Evolutionary conservation across 2,329 filamentous ascomycete genomes (phyloP).

Genomic region (Rachicladosporium sp.): DNA sequence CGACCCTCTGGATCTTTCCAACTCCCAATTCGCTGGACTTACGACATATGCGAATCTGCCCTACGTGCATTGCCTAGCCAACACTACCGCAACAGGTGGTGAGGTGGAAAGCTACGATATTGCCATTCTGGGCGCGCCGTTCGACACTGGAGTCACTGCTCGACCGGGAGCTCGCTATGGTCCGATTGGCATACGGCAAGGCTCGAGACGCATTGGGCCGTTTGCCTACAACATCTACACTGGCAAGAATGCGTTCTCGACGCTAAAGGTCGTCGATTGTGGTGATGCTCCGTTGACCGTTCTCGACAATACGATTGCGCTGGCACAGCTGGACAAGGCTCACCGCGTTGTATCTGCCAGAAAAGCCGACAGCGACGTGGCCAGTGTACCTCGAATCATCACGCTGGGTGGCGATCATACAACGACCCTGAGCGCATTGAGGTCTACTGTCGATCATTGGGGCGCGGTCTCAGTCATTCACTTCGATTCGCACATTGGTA

Average conservation of each 20-base stretch:
- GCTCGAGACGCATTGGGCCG: slow-evolving; percentile 36
- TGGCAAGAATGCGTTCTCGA: slow-evolving; percentile 25
- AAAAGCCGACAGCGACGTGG: slow-evolving; percentile 31
- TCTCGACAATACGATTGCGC: slow-evolving; percentile 40
- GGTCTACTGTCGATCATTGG: slow-evolving; percentile 39
- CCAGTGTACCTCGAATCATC: slow-evolving; percentile 38
- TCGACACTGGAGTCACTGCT: slow-evolving; percentile 40
- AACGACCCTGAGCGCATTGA: slow-evolving; percentile 40
- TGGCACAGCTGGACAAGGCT: slow-evolving; percentile 40
- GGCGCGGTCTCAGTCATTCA: slow-evolving; percentile 46
- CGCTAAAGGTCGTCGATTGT: slow-evolving; percentile 42
- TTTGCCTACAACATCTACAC: slow-evolving; percentile 38
- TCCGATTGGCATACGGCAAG: slow-evolving; percentile 39
- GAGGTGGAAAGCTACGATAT: slow-evolving; percentile 35
- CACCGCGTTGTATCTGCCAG: slow-evolving; percentile 40
- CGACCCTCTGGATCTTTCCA: slow-evolving; percentile 12
- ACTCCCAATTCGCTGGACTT: slow-evolving; percentile 27
- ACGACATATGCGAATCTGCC: slow-evolving; percentile 37
- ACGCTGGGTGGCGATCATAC: slow-evolving; percentile 45
- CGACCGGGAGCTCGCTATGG: slow-evolving; percentile 42
- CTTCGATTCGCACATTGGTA: slow-evolving; percentile 42
- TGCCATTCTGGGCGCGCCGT: slow-evolving; percentile 37
- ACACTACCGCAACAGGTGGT: slow-evolving; percentile 11
- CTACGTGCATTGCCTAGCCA: slow-evolving; percentile 34
- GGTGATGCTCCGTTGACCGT: slow-evolving; percentile 39